Evolutionary conservation across 2,329 filamentous ascomycete genomes (phyloP), one percentile per base, ranked within the genome.

Genomic region (Fusarium bactridioides): DNA sequence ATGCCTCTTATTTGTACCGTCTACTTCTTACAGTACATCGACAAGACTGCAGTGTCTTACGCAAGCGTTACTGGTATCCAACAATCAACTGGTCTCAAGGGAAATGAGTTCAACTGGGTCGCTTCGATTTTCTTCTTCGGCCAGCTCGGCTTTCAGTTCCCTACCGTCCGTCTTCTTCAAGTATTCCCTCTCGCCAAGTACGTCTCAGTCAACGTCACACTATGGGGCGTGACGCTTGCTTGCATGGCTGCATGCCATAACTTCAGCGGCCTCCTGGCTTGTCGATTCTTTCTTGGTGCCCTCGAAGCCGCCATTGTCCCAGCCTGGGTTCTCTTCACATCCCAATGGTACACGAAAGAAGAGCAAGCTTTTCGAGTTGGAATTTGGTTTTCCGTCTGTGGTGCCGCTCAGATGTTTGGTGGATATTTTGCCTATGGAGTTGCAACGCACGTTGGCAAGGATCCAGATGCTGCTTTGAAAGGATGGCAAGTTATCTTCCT

Each of bases 81-180:
- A n/a, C 45, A 74, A 35, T 79, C 81, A 4, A 76, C 78, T 2
- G 76, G 82, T 7, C 78, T 86, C 0, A 74, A 77, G 9, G 84
- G 81, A 8, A 83, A 81, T 40, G 78, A 82, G 56, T 86, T 84
- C 70, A 84, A 82, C 47, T 85, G 84, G 81, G 79, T 74, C 19
- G 70, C 70, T 9, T 74, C 73, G 29, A 70, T 74, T 19, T 76
- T 75, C 69, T 80, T 80, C 69, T 81, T 81, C 31, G 80, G 79
- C 2, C 79, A 82, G 29, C 71, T 82, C 9, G 77, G 79, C 0
- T 82, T 83, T 33, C 79, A 82, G 41, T 83, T 82, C 15, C 82
- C 82, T 1, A 82, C 80, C 0, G 79, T 81, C 31, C 77, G 81
- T 3, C 73, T 84, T 11, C 76, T 83, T 19, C 82, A 83, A 55